Base-by-base conservation (phyloP, 345 rosid genomes). In the Murraya koenigii region DNA sequence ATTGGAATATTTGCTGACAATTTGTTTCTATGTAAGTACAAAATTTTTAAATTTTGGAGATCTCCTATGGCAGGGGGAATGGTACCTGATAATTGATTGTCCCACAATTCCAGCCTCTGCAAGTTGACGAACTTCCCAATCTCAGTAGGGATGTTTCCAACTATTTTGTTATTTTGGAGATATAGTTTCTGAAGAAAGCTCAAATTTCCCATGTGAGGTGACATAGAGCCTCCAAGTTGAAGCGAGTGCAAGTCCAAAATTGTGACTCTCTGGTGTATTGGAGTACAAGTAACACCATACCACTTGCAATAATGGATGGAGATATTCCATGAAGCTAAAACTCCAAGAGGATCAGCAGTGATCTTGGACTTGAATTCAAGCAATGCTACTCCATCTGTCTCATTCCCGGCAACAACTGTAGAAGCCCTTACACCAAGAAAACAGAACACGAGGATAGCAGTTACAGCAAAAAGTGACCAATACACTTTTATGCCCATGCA, bases 121-220 rank as follows among this genome's bases (percentile, higher is more conserved):
- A 41, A 41, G 47, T 41, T 41, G 47, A 41, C 47, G 0, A 41
- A 0, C 0, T 2, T 0, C 4, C 68, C 81, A 0, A 81, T 11
- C 32, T 85, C 74, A 33, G 0, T 64, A 59, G 87, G 75, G 19
- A 81, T 81, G 35, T 0, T 66, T 59, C 66, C 54, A 3, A 22
- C 55, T 8, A 85, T 77, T 56, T 68, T 76, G 66, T 85, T 85
- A 36, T 77, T 72, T 39, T 10, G 69, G 60, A 85, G 83, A 67
- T 72, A 25, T 15, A 77, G 75, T 33, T 3, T 26, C 65, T 80
- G 80, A 39, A 85, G 80, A 74, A 80, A 85, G 2, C 85, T 79
- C 69, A 84, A 76, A 69, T 84, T 84, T 59, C 87, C 87, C 11
- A 84, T 74, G 26, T 76, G 62, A 0, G 85, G 85, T 23, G 83